phyloP scores from a whole-genome alignment of 2,329 filamentous ascomycete genomes.

The Exophiala calicioides region DNA sequence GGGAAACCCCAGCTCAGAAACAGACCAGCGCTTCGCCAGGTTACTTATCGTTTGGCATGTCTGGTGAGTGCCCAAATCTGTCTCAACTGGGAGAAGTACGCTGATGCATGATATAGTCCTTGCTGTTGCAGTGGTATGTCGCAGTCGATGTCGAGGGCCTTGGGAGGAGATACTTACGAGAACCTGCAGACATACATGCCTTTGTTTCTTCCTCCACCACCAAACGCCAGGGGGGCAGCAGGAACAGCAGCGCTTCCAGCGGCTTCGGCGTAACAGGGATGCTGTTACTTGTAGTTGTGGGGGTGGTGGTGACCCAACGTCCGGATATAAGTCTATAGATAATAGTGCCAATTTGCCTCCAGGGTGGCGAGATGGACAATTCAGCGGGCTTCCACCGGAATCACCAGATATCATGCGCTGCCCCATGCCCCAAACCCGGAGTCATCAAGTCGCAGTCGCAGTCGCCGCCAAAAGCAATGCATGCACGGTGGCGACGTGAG shows the following conservation, averaged over 20 bases:
- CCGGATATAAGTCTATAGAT: no score
- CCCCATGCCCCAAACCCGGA: no score
- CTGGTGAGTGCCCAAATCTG: constrained; percentile 55
- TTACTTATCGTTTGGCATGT: constrained; percentile 77
- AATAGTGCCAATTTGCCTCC: no score
- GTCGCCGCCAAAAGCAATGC: no score
- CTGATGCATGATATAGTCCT: constrained; percentile 50
- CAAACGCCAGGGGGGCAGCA: constrained; percentile 36
- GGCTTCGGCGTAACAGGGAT: constrained; percentile 37
- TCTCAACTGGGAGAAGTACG: not conserved
- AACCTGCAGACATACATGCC: constrained; percentile 61
- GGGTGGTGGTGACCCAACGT: no score
- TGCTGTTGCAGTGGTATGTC: constrained; percentile 56
- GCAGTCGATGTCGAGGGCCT: no score
- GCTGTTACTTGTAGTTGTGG: constrained; percentile 7
- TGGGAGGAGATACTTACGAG: constrained; percentile 18
- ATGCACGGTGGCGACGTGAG: no score
- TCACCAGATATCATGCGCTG: no score
- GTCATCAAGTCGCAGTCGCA: no score
- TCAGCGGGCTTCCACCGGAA: no score
- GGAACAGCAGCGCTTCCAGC: constrained; percentile 52
- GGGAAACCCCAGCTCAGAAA: constrained; percentile 51
- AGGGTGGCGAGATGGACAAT: no score
- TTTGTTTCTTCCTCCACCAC: constrained; percentile 62
- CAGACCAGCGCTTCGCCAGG: constrained; percentile 68